Percentiles rank a stretch among this genome's conserved stretches.
These are phyloP conservation scores for Kluyveromyces nonfermentans DNA, from an alignment of 805 yeast species.

Conservation along the genomic window DNA sequence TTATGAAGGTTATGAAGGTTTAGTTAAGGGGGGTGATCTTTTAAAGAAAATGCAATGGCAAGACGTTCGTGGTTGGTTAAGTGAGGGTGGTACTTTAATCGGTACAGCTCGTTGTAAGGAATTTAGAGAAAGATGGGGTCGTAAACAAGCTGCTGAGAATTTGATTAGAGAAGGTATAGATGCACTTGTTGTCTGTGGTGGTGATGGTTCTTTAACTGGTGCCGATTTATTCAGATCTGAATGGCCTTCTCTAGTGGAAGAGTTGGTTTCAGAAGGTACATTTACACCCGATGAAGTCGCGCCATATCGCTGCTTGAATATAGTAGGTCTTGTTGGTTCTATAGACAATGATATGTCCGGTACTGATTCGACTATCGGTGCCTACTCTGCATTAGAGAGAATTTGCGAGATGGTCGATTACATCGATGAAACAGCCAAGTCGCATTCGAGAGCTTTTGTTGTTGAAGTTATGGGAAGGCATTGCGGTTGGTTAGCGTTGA, in stretches of 20 bases:
- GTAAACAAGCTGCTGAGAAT: constrained; percentile 74
- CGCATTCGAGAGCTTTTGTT: constrained; percentile 95
- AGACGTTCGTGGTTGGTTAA: constrained; percentile 88
- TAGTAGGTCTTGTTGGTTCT: constrained; percentile 92
- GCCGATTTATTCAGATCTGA: constrained; percentile 90
- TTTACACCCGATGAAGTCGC: constrained; percentile 50
- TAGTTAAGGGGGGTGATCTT: constrained; percentile 74
- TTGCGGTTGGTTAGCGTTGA: constrained; percentile 97
- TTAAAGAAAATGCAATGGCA: constrained; percentile 81
- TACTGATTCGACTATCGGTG: constrained; percentile 95
- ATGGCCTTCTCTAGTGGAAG: constrained; percentile 84
- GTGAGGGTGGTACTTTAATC: constrained; percentile 89
- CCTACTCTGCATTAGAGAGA: constrained; percentile 85
- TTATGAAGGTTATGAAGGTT: constrained; percentile 91
- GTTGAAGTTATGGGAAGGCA: constrained; percentile 99
- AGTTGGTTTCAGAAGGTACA: constrained; percentile 47
- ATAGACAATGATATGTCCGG: constrained; percentile 97
- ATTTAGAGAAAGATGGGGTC: constrained; percentile 78
- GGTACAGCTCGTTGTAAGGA: constrained; percentile 93
- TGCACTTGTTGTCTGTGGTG: constrained; percentile 93
- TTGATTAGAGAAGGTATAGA: constrained; percentile 84
- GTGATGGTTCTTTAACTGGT: constrained; percentile 97
- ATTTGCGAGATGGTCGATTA: constrained; percentile 92
- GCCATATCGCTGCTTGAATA: constrained; percentile 64
- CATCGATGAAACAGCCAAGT: constrained; percentile 94